Evolutionary conservation across 805 yeast species (phyloP).

Genomic region (Nakazawaea ambrosiae): DNA sequence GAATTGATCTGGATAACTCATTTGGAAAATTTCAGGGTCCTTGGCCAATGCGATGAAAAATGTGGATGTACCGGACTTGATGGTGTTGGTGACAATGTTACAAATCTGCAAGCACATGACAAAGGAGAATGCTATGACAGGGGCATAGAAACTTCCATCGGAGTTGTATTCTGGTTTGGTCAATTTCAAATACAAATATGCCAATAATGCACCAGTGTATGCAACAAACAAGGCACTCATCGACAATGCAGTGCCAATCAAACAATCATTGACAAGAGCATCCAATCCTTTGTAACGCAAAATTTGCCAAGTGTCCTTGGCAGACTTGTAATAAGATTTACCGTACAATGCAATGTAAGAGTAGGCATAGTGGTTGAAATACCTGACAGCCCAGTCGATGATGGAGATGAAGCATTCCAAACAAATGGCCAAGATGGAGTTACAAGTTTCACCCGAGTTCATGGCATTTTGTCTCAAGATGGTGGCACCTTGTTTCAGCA

Average conservation of each 20-base stretch:
- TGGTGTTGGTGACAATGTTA: conserved; percentile 60
- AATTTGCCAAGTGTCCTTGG: conserved; percentile 77
- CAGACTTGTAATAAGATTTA: conserved; percentile 63
- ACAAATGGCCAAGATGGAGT: conserved; percentile 44
- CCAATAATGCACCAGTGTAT: conserved; percentile 40
- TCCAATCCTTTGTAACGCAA: conserved; percentile 75
- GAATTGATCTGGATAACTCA: conserved; percentile 54
- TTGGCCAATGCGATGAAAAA: conserved; percentile 74
- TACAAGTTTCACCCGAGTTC: conserved; percentile 37
- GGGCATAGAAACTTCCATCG: conserved; percentile 57
- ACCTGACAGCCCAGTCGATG: conserved; percentile 72
- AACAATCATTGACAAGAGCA: conserved; percentile 77
- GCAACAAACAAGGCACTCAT: conserved; percentile 70
- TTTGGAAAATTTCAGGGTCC: conserved; percentile 73
- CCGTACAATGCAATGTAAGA: conserved; percentile 87
- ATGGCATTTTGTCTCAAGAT: conserved; percentile 37
- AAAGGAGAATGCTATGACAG: conserved; percentile 68
- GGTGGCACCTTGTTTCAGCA: conserved; percentile 48
- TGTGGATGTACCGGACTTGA: conserved; percentile 70
- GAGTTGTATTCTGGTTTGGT: conserved; percentile 63
- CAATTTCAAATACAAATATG: conserved; percentile 58
- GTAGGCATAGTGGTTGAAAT: conserved; percentile 88
- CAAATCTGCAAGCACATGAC: conserved; percentile 68
- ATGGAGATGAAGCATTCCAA: conserved; percentile 55
- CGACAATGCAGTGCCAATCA: conserved; percentile 72